phyloP scores from a whole-genome alignment of 306 rosid species.

The Boehmeria nivea region DNA sequence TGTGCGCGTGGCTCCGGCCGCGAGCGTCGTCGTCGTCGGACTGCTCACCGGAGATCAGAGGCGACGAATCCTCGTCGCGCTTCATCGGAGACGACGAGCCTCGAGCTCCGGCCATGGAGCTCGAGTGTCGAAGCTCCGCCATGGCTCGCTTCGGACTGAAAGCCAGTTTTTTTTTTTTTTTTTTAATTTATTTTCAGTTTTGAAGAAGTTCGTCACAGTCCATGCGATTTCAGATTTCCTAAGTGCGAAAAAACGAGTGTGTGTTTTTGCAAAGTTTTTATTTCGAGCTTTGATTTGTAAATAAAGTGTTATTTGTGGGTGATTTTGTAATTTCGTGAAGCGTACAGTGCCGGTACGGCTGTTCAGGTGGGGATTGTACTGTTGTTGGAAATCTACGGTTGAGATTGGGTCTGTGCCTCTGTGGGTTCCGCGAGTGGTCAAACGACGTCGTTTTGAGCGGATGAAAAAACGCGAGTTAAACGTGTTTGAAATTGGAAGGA shows the following conservation, averaged over 20 bases:
- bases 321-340: neutral
- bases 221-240: conserved; percentile 19
- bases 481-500: too few relatives aligned
- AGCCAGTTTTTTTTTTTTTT: conserved; percentile 16
- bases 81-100: conserved; percentile 79
- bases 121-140: conserved; percentile 89
- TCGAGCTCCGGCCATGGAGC: conserved; percentile 57
- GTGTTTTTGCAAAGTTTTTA: neutral
- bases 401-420: neutral
- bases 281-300: conserved; percentile 5
- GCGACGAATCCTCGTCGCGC: conserved; percentile 73
- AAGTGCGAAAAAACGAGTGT: neutral
- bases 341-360: neutral
- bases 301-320: neutral
- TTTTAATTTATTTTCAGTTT: neutral
- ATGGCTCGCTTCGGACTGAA: conserved; percentile 54
- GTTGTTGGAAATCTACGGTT: neutral
- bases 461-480: too few relatives aligned
- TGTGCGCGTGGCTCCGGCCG: conserved; percentile 54
- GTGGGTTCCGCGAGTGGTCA: neutral
- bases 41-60: conserved; percentile 45
- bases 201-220: conserved; percentile 12
- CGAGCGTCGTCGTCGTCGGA: conserved; percentile 49
- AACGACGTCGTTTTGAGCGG: neutral
- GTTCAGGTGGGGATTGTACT: neutral